These are phyloP conservation scores for Solanum piurae DNA, from an alignment of 257 asterid species.

Conservation along the genomic window DNA sequence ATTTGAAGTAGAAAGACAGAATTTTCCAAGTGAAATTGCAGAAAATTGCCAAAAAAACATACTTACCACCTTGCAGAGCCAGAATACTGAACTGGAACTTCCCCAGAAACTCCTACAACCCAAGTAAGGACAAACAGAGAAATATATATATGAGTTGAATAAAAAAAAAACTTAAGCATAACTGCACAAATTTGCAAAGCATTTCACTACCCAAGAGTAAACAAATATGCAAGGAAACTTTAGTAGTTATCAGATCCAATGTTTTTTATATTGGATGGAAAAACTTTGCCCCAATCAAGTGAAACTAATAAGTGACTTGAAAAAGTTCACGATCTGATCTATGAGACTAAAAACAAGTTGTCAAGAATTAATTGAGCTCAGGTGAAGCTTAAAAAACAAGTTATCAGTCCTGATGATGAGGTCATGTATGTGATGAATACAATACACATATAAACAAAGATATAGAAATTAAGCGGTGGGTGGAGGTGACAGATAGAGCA, in stretches of 20 bases:
- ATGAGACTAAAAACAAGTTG: background rate
- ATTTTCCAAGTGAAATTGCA: background rate
- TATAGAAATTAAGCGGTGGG: slow-evolving; percentile 12
- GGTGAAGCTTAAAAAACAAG: too few relatives aligned
- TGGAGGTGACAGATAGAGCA: slow-evolving; percentile 73
- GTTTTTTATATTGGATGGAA: background rate
- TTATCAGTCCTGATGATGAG: too few relatives aligned
- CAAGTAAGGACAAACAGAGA: background rate
- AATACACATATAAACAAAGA: background rate
- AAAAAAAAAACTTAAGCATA: background rate
- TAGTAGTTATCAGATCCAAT: background rate
- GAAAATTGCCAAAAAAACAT: background rate
- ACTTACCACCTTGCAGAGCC: background rate
- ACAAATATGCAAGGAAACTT: background rate
- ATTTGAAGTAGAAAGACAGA: background rate
- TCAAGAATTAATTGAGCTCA: too few relatives aligned
- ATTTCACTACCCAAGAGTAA: background rate
- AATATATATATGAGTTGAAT: background rate
- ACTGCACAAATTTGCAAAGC: background rate
- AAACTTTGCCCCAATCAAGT: background rate
- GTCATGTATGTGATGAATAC: background rate
- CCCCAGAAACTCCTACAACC: background rate
- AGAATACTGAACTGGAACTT: background rate
- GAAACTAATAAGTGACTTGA: background rate
- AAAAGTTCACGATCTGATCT: background rate